These are phyloP conservation scores for Chlorella ohadii DNA, from an alignment of 139 green algal species.

Conservation along the genomic window DNA sequence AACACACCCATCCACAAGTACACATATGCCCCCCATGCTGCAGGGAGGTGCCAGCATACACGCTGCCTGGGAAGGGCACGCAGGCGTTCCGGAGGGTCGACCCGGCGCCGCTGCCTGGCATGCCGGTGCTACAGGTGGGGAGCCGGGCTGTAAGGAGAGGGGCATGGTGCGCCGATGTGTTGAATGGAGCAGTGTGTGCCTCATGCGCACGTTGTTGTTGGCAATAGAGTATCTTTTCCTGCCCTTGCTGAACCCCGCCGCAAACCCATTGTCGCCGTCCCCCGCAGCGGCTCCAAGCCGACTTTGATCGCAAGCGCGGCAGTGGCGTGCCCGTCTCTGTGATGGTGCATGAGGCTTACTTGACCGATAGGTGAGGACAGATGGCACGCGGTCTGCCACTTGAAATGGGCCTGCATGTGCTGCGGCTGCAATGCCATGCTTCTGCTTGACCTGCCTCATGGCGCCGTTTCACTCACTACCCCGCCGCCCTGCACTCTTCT, in stretches of 20 bases:
- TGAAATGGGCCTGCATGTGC: no score
- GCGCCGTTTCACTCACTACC: no score
- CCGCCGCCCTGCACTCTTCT: background rate
- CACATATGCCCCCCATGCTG: background rate
- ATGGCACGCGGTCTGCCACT: background rate
- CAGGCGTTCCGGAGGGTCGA: background rate
- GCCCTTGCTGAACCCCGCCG: no score
- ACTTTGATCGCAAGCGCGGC: conserved; percentile 11
- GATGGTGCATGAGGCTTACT: background rate
- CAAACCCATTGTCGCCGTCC: background rate
- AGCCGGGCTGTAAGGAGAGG: no score
- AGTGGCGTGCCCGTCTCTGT: background rate
- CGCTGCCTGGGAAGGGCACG: background rate
- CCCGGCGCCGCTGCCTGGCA: background rate
- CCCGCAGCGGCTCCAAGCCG: background rate
- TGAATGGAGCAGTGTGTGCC: no score
- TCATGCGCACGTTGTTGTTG: no score
- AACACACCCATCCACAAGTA: no score
- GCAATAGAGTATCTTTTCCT: no score
- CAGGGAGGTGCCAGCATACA: conserved; percentile 10
- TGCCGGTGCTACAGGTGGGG: background rate
- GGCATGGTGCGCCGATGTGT: no score
- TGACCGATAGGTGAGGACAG: background rate
- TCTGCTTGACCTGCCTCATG: no score
- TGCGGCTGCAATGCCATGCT: no score